A percentile compares a stretch with the other conserved stretches of the same genome.
Evolutionary conservation across 1,284 basidiomycete species (phyloP).

Genomic region (Entoloma clypeatum): DNA sequence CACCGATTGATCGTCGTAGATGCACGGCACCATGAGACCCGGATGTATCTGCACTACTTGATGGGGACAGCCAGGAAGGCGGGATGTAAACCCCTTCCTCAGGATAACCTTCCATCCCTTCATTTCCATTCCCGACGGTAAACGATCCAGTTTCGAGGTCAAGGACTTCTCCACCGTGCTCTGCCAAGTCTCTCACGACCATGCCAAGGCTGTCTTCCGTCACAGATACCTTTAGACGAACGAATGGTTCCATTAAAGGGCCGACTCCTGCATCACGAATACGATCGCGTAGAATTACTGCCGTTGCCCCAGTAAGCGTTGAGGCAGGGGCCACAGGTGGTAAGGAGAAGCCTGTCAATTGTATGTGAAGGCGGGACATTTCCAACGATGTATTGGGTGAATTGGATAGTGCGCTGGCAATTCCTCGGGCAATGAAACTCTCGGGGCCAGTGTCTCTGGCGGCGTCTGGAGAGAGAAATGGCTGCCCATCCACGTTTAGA

Average conservation of each 20-base stretch:
- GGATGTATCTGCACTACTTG: conserved; percentile 34
- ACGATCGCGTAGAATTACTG: conserved; percentile 56
- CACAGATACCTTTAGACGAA: conserved; percentile 61
- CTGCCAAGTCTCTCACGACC: conserved; percentile 73
- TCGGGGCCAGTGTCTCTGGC: conserved; percentile 41
- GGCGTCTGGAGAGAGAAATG: conserved; percentile 52
- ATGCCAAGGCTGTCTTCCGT: conserved; percentile 65
- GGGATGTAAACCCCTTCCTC: conserved; percentile 70
- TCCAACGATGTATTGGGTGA: conserved; percentile 74
- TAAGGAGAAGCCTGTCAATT: conserved; percentile 42
- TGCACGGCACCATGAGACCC: conserved; percentile 30
- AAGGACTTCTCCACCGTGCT: conserved; percentile 68
- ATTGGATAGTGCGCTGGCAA: conserved; percentile 65
- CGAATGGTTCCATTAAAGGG: conserved; percentile 71
- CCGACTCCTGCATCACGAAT: conserved; percentile 61
- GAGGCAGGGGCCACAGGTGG: conserved; percentile 44
- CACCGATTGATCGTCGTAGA: conserved; percentile 59
- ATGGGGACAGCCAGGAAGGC: conserved; percentile 68
- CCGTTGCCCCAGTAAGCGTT: conserved; percentile 60
- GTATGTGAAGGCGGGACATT: conserved; percentile 57
- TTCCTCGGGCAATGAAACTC: conserved; percentile 58
- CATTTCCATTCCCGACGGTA: conserved; percentile 36
- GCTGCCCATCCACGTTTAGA: conserved; percentile 46
- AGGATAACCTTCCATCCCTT: conserved; percentile 46
- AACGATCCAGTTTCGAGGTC: conserved; percentile 51